Evolutionary conservation across 257 asterid species (phyloP), one percentile per base, ranked within the genome.

Genomic region (Plantago ovata): DNA sequence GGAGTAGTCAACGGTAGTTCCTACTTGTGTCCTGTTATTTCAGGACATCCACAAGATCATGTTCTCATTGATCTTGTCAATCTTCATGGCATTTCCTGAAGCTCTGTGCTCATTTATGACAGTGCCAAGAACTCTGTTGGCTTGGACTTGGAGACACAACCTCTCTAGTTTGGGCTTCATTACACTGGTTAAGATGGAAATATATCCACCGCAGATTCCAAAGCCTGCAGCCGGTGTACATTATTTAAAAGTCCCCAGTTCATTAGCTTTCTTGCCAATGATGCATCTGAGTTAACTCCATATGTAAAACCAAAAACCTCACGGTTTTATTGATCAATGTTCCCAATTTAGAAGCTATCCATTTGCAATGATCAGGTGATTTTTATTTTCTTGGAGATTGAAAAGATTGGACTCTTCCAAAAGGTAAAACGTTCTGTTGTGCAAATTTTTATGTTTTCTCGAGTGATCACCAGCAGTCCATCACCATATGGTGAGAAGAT

Each of bases 401-500:
- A 46, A 62, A 66, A 7, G 69, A 60, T 6, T 33, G 69, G 18
- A 73, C 72, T 6, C 70, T 58, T 23, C 49, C n/a, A 55, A 13
- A 28, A 3, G 36, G 61, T 69, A 4, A 72, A 49, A 54, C 69
- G 71, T 32, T 72, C 71, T 1, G 46, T 4, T 2, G 40, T 36
- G 46, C 76, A 64, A 14, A 72, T 54, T 60, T 62, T 72, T 9
- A 10, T 69, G 41, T 20, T 76, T 62, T 69, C 73, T 72, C 79
- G 76, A 72, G 51, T 66, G 65, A 15, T 54, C 67, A 11, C 68
- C 73, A 16, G n/a, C n/a, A n/a, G n/a, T n/a, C n/a, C n/a, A n/a
- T n/a, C n/a, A n/a, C n/a, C n/a, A n/a, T 44, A 57, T 0, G 75
- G 76, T n/a, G 70, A 12, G 65, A 75, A 75, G 1, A 23, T 56